A percentile compares a stretch with the other conserved stretches of the same genome.
phyloP scores from a whole-genome alignment of 768 basidiomycete species.

The Tricholoma terreum region DNA sequence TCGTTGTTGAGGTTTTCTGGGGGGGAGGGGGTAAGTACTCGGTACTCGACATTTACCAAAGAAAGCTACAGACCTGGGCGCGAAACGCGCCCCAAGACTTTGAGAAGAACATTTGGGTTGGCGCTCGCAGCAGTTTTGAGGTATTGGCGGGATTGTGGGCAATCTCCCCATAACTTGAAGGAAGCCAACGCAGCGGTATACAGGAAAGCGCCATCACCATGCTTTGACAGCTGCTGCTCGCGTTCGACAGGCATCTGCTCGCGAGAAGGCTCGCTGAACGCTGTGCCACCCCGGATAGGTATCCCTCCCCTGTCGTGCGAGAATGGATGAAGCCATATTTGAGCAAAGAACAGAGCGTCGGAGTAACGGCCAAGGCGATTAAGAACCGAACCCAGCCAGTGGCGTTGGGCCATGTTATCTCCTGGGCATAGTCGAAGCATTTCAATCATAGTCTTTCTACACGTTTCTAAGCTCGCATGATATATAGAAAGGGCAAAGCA shows the following conservation, averaged over 20 bases:
- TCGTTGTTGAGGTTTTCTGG: slow-evolving; percentile 28
- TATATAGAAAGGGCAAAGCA: neutral
- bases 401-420: slow-evolving; percentile 38
- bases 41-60: neutral
- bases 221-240: slow-evolving; percentile 8
- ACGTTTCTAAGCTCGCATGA: neutral
- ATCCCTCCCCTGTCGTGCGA: slow-evolving; percentile 6
- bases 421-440: slow-evolving; percentile 42
- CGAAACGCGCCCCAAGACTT: slow-evolving; percentile 35
- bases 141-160: slow-evolving; percentile 36
- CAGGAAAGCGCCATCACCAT: slow-evolving; percentile 15
- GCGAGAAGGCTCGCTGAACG: slow-evolving; percentile 23
- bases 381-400: slow-evolving; percentile 37
- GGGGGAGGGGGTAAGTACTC: neutral
- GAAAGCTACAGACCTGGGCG: slow-evolving; percentile 30
- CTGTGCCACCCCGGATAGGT: slow-evolving; percentile 23
- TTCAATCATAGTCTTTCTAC: slow-evolving; percentile 35
- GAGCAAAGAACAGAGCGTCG: slow-evolving; percentile 41
- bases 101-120: slow-evolving; percentile 35
- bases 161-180: slow-evolving; percentile 41
- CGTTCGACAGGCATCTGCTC: slow-evolving; percentile 16
- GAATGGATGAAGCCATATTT: slow-evolving; percentile 27
- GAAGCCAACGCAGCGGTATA: slow-evolving; percentile 42
- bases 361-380: slow-evolving; percentile 28
- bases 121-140: slow-evolving; percentile 31